A percentile compares a stretch with the other conserved stretches of the same genome.
These are phyloP conservation scores for Hanseniaspora osmophila DNA, from an alignment of 805 yeast genomes.

Conservation along the genomic window DNA sequence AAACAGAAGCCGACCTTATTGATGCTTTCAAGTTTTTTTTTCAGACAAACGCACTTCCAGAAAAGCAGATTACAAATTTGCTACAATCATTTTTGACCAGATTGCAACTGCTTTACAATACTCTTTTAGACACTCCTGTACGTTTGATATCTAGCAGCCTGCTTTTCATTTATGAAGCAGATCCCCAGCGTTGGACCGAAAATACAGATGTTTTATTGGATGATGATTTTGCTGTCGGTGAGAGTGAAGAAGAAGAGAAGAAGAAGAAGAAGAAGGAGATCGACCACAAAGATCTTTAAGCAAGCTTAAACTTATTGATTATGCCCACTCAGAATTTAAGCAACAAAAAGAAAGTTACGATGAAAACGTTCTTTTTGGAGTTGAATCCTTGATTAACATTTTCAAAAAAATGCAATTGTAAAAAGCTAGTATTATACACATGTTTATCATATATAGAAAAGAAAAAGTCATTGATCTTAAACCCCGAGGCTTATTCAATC, in stretches of 20 bases:
- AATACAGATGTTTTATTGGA: slow-evolving; percentile 28
- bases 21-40: slow-evolving; percentile 36
- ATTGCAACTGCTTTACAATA: slow-evolving; percentile 50
- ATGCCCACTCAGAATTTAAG: slow-evolving; percentile 66
- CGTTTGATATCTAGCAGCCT: slow-evolving; percentile 61
- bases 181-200: slow-evolving; percentile 36
- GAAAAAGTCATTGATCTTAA: background rate
- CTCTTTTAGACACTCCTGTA: slow-evolving; percentile 46
- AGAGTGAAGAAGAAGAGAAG: slow-evolving; percentile 22
- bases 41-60: slow-evolving; percentile 23
- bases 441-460: background rate
- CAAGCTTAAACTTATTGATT: slow-evolving; percentile 61
- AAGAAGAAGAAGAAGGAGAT: slow-evolving; percentile 23
- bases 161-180: slow-evolving; percentile 62
- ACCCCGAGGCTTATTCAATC: slow-evolving; percentile 18
- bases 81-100: slow-evolving; percentile 38
- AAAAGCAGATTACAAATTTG: slow-evolving; percentile 24
- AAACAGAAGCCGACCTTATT: slow-evolving; percentile 30
- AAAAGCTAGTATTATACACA: background rate
- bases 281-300: slow-evolving; percentile 30
- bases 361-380: slow-evolving; percentile 54
- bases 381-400: slow-evolving; percentile 41
- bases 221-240: slow-evolving; percentile 21
- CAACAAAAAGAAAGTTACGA: slow-evolving; percentile 49
- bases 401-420: slow-evolving; percentile 20